Evolutionary conservation across 83 land plant species (phyloP).

Genomic region (Thuja plicata): DNA sequence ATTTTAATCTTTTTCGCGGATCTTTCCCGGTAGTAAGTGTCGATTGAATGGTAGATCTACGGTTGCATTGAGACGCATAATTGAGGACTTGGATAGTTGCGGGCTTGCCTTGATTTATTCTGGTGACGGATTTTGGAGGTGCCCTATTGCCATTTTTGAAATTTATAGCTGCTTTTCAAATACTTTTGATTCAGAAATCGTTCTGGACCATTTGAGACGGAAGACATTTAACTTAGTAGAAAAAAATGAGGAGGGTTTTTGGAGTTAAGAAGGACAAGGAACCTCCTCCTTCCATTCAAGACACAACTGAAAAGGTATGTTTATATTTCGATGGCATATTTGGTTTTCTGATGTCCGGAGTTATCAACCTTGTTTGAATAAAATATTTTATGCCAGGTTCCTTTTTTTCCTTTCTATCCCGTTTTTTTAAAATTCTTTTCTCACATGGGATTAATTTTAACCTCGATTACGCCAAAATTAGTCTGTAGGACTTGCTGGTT

Average conservation of each 20-base stretch:
- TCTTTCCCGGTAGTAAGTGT: too few species aligned
- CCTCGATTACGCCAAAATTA: not conserved
- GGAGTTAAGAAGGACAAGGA: conserved; percentile 92
- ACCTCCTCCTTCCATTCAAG: conserved; percentile 84
- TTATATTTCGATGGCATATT: not conserved
- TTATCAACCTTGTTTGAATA: not conserved
- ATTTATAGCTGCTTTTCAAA: not conserved
- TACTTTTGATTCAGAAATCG: not conserved
- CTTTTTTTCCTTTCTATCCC: not conserved
- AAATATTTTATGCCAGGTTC: not conserved
- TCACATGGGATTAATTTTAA: not conserved
- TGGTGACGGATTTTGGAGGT: not conserved
- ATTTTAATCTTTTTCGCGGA: too few species aligned
- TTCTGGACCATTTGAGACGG: not conserved
- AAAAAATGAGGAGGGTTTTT: conserved; percentile 84
- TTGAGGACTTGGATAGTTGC: not conserved
- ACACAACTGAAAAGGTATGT: conserved; percentile 82
- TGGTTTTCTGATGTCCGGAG: not conserved
- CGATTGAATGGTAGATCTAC: not conserved
- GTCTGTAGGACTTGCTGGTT: not conserved
- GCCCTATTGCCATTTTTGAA: not conserved
- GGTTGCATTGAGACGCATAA: not conserved
- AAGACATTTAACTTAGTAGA: not conserved
- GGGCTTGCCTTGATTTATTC: not conserved
- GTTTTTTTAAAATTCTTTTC: not conserved